These are phyloP conservation scores for Exophiala alcalophila DNA, from an alignment of 2,329 filamentous ascomycete genomes.

Conservation along the genomic window DNA sequence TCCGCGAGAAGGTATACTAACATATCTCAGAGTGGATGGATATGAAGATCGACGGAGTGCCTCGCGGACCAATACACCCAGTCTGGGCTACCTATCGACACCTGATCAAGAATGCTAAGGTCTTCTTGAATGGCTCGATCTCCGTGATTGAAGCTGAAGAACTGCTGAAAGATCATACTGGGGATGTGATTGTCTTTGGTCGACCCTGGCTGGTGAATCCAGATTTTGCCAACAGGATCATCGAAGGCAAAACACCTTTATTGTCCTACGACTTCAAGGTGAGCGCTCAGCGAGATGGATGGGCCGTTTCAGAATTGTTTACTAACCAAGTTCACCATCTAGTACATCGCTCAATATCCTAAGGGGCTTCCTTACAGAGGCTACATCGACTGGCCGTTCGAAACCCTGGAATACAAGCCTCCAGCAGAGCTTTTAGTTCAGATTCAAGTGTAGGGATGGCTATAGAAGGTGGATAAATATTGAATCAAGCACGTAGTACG, in stretches of 20 bases:
- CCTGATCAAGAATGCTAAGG: constrained; percentile 9
- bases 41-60: constrained; percentile 7
- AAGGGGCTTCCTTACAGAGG: no score
- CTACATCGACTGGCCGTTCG: no score
- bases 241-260: background rate
- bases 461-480: no score
- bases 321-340: no score
- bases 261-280: constrained; percentile 7
- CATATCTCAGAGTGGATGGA: constrained; percentile 7
- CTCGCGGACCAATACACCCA: constrained; percentile 1
- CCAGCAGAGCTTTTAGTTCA: no score
- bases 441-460: no score
- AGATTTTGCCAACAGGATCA: constrained; percentile 3
- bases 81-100: constrained; percentile 8
- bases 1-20: background rate
- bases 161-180: constrained; percentile 3
- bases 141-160: constrained; percentile 7
- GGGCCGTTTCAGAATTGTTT: no score
- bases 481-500: no score
- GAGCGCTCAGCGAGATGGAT: background rate
- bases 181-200: constrained; percentile 5
- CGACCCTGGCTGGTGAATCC: constrained; percentile 5
- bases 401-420: no score
- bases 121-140: constrained; percentile 7
- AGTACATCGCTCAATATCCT: no score